These are phyloP conservation scores for Cadophora sp. DNA, from an alignment of 2,329 filamentous ascomycete genomes.

Conservation along the genomic window DNA sequence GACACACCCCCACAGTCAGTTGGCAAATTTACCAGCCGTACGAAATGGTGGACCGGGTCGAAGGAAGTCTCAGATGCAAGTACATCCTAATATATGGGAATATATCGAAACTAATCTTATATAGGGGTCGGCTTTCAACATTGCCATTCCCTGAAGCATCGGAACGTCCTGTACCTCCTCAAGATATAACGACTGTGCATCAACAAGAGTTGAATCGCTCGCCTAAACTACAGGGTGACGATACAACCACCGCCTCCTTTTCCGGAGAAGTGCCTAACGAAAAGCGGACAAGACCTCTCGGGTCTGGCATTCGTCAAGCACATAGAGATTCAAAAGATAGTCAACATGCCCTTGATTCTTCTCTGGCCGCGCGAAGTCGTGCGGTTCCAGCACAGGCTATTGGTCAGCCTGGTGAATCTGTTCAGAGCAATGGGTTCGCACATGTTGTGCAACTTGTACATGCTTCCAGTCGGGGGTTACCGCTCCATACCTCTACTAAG, in stretches of 20 bases:
- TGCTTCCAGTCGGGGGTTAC: background rate
- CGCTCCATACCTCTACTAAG: background rate
- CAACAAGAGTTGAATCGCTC: background rate
- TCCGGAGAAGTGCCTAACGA: background rate
- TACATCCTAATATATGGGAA: background rate
- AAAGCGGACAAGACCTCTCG: background rate
- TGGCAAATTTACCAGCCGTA: background rate
- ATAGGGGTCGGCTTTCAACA: background rate
- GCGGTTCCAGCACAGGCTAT: background rate
- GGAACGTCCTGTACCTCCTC: too few relatives aligned
- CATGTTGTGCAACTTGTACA: too few relatives aligned
- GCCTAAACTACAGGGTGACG: background rate
- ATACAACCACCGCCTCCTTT: background rate
- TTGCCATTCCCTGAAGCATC: conserved; percentile 3
- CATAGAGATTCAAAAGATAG: background rate
- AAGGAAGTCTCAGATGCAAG: background rate
- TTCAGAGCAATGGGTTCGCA: background rate
- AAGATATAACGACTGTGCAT: background rate
- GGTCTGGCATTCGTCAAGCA: background rate
- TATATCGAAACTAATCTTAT: background rate
- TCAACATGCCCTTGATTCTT: background rate
- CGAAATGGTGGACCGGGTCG: background rate
- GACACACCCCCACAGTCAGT: background rate
- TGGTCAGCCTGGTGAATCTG: too few relatives aligned
- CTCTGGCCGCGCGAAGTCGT: background rate